Percentiles rank a stretch among this genome's conserved stretches.
These are phyloP conservation scores for Aspergillus sp. DNA, from an alignment of 2,329 filamentous ascomycete species.

Conservation along the genomic window DNA sequence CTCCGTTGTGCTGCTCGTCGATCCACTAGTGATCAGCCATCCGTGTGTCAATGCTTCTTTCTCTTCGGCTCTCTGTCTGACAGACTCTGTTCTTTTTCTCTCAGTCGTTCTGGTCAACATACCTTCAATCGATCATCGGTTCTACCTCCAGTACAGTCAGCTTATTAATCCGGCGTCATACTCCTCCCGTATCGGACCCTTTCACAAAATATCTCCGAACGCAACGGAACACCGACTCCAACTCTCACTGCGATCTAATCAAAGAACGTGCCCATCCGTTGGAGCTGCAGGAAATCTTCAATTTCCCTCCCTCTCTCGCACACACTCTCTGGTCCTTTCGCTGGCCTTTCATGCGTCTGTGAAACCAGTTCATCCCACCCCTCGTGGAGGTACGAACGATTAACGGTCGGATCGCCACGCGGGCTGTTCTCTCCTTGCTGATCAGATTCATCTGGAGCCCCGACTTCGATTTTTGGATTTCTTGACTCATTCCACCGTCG, in stretches of 20 bases:
- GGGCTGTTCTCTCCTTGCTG: constrained; percentile 10
- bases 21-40: too few relatives aligned
- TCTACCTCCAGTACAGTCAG: neutral
- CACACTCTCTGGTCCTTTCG: neutral
- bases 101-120: neutral
- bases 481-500: constrained; percentile 8
- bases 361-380: constrained; percentile 17
- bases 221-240: neutral
- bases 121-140: neutral
- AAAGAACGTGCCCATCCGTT: neutral
- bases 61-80: neutral
- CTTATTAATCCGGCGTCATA: neutral
- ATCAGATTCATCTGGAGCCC: constrained; percentile 8
- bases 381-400: constrained; percentile 21
- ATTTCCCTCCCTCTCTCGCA: neutral
- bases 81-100: neutral
- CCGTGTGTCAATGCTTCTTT: neutral
- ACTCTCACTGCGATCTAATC: neutral
- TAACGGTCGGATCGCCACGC: constrained; percentile 21
- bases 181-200: neutral
- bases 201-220: neutral
- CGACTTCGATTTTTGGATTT: constrained; percentile 1
- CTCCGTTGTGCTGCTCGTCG: too few relatives aligned
- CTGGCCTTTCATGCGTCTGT: constrained; percentile 18
- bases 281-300: neutral